Conservation (phyloP, 2,329 filamentous ascomycete genomes). For the Phoma sp. region DNA sequence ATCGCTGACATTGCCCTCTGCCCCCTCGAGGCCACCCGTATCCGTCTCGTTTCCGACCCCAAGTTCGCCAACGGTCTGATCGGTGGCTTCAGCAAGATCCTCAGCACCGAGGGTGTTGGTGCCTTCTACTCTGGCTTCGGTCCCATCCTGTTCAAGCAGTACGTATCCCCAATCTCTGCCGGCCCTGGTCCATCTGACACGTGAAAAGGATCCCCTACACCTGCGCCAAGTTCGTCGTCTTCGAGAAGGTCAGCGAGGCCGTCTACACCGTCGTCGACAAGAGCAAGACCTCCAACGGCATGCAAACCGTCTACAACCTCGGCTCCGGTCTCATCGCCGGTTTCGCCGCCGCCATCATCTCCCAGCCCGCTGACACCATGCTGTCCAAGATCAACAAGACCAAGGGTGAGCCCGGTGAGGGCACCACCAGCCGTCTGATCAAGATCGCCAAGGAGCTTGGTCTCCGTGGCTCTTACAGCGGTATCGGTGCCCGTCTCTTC, state of each 20-base stretch:
- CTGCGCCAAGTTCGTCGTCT: constrained; percentile 94
- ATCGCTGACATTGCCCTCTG: constrained; percentile 82
- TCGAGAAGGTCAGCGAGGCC: constrained; percentile 83
- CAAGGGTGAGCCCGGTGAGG: constrained; percentile 84
- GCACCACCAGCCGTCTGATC: constrained; percentile 78
- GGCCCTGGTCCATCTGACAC: constrained; percentile 24
- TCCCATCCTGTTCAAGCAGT: constrained; percentile 54
- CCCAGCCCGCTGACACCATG: constrained; percentile 92
- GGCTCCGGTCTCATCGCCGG: constrained; percentile 84
- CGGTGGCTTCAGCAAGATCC: constrained; percentile 81
- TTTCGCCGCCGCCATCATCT: constrained; percentile 86
- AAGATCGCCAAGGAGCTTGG: constrained; percentile 91
- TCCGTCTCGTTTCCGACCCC: constrained; percentile 88
- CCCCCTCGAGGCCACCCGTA: constrained; percentile 91
- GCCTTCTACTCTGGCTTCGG: constrained; percentile 94
- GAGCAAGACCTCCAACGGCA: constrained; percentile 68
- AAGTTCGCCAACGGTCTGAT: constrained; percentile 82
- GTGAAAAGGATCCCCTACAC: constrained; percentile 79
- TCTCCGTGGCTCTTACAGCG: constrained; percentile 76
- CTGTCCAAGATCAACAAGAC: constrained; percentile 97
- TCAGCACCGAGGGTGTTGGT: constrained; percentile 80
- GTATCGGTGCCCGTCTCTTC: constrained; percentile 81
- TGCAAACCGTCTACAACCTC: constrained; percentile 83
- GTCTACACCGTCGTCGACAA: constrained; percentile 75
- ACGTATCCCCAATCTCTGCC: constrained; percentile 16